phyloP scores from a whole-genome alignment of 495 filamentous ascomycete species.

The Annulohypoxylon stygium region DNA sequence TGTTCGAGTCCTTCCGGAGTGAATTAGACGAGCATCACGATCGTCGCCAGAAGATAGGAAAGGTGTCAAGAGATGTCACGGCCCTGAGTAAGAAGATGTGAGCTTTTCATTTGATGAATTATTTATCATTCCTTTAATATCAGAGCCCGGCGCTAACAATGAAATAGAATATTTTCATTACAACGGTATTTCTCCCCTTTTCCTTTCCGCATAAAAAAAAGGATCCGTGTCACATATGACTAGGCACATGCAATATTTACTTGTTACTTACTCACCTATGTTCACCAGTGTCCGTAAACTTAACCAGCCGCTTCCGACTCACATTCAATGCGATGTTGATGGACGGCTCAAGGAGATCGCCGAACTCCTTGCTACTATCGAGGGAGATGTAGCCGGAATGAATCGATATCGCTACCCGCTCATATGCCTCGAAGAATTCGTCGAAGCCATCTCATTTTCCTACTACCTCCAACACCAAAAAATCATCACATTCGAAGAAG shows the following conservation, averaged over 20 bases:
- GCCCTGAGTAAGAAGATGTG: slow-evolving; percentile 97
- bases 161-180: slow-evolving; percentile 85
- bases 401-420: slow-evolving; percentile 92
- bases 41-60: slow-evolving; percentile 88
- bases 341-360: slow-evolving; percentile 74
- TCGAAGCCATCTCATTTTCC: slow-evolving; percentile 86
- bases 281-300: slow-evolving; percentile 71
- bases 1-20: slow-evolving; percentile 86
- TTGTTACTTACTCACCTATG: slow-evolving; percentile 23
- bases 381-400: slow-evolving; percentile 78
- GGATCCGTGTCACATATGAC: not conserved
- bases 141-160: slow-evolving; percentile 24
- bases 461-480: slow-evolving; percentile 86
- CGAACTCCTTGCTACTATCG: slow-evolving; percentile 73
- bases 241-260: not conserved
- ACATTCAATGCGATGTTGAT: slow-evolving; percentile 74
- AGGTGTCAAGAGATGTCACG: slow-evolving; percentile 90
- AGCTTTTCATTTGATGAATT: slow-evolving; percentile 34
- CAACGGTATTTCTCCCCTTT: slow-evolving; percentile 75
- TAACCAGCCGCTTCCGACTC: slow-evolving; percentile 70
- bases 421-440: slow-evolving; percentile 88
- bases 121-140: not conserved
- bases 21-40: slow-evolving; percentile 97
- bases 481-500: slow-evolving; percentile 75
- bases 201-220: not conserved